Conservation (phyloP, 1,139 yeast species). For the Blastobotrys persicus region DNA sequence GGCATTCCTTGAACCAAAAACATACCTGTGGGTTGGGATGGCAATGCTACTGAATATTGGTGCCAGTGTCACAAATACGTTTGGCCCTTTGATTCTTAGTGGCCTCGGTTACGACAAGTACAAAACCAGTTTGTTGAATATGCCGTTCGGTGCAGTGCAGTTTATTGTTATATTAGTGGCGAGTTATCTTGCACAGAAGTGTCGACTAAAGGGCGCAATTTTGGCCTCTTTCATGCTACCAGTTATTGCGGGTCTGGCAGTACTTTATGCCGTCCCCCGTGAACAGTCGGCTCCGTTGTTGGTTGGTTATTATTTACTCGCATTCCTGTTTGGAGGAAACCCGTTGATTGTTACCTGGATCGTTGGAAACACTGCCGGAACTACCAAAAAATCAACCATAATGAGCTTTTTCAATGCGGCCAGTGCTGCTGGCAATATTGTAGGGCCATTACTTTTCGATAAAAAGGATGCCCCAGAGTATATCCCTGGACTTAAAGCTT, state of each 20-base stretch:
- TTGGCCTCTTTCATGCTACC: constrained; percentile 34
- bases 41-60: constrained; percentile 48
- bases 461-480: constrained; percentile 52
- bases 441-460: constrained; percentile 58
- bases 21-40: constrained; percentile 47
- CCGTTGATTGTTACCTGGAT: constrained; percentile 50
- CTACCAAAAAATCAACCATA: constrained; percentile 53
- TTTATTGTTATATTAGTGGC: constrained; percentile 32
- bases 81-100: constrained; percentile 42
- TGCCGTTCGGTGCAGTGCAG: constrained; percentile 41
- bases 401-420: constrained; percentile 48
- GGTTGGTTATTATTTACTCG: constrained; percentile 42
- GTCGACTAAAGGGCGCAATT: constrained; percentile 44
- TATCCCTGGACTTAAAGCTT: constrained; percentile 43
- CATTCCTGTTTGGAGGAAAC: constrained; percentile 43
- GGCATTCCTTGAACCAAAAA: constrained; percentile 44
- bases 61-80: constrained; percentile 53
- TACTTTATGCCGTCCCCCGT: constrained; percentile 47
- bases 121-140: constrained; percentile 42
- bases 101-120: constrained; percentile 41
- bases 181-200: constrained; percentile 31
- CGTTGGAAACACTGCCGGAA: constrained; percentile 58
- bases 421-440: constrained; percentile 57
- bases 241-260: constrained; percentile 35
- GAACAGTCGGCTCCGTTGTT: constrained; percentile 32